Conservation (phyloP, 2,329 filamentous ascomycete species). For the Fusarium xylarioides region DNA sequence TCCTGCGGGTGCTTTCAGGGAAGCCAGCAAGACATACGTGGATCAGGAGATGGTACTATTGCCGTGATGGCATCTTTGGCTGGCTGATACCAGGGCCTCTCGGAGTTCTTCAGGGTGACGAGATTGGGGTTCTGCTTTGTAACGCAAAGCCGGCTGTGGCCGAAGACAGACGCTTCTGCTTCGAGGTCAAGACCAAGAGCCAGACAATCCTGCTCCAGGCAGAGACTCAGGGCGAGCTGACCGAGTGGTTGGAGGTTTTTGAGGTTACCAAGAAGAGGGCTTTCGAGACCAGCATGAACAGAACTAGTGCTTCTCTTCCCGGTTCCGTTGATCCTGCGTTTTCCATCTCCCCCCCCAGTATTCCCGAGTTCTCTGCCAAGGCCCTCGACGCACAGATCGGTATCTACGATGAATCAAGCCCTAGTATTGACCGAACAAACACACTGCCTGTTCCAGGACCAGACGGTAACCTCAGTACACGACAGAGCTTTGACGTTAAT, state of each 20-base stretch:
- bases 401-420: conserved; percentile 59
- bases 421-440: conserved; percentile 65
- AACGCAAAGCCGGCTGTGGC: conserved; percentile 89
- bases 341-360: conserved; percentile 86
- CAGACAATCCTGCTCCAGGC: conserved; percentile 89
- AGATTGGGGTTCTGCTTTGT: conserved; percentile 93
- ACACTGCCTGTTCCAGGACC: conserved; percentile 71
- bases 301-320: conserved; percentile 56
- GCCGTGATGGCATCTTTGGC: conserved; percentile 94
- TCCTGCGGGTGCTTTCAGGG: conserved; percentile 80
- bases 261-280: conserved; percentile 94
- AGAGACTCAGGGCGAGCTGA: conserved; percentile 91
- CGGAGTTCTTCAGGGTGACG: conserved; percentile 93
- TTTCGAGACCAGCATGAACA: conserved; percentile 75
- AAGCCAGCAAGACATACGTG: conserved; percentile 92
- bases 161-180: conserved; percentile 95
- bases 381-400: conserved; percentile 71
- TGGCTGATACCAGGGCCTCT: conserved; percentile 87
- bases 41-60: conserved; percentile 94
- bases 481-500: conserved; percentile 78
- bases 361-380: conserved; percentile 90
- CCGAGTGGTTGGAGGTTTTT: conserved; percentile 93
- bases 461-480: conserved; percentile 63
- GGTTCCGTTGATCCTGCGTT: conserved; percentile 79
- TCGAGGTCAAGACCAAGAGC: conserved; percentile 98